These are phyloP conservation scores for Lentinula novae-zelandiae DNA, from an alignment of 1,284 basidiomycete species.

Conservation along the genomic window DNA sequence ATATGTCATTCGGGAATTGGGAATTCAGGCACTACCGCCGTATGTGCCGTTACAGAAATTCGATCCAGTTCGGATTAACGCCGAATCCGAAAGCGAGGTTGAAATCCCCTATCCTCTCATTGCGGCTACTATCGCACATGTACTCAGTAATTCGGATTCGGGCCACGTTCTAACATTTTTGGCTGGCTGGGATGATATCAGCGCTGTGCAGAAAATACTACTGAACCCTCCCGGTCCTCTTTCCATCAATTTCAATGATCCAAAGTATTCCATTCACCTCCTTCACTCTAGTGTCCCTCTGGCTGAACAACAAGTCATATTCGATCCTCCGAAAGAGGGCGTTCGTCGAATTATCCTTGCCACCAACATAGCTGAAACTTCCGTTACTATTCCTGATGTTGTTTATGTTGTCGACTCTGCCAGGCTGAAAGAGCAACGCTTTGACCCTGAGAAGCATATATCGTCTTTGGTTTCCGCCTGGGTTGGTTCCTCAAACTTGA, in stretches of 20 bases:
- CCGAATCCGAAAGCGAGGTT: constrained; percentile 53
- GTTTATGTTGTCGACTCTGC: constrained; percentile 93
- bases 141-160: constrained; percentile 71
- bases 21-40: constrained; percentile 21
- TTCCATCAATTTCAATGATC: constrained; percentile 60
- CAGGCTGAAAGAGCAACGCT: constrained; percentile 90
- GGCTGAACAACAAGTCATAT: constrained; percentile 88
- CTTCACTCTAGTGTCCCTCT: constrained; percentile 91
- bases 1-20: constrained; percentile 78
- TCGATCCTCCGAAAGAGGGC: constrained; percentile 74
- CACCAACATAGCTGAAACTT: constrained; percentile 97
- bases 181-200: constrained; percentile 93
- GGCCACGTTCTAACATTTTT: constrained; percentile 93
- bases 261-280: constrained; percentile 77
- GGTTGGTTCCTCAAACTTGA: constrained; percentile 92
- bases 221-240: constrained; percentile 51
- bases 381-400: constrained; percentile 94
- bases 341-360: constrained; percentile 88
- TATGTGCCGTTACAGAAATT: constrained; percentile 10
- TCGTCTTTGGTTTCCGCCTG: constrained; percentile 86
- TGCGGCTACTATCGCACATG: constrained; percentile 80
- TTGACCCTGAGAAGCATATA: constrained; percentile 87
- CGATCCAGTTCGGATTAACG: not conserved
- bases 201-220: constrained; percentile 70
- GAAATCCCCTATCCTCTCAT: constrained; percentile 85